Percentiles rank a stretch among this genome's conserved stretches.
Conservation (phyloP, 78 protist genomes). For the Creolimax fragrantissima region DNA sequence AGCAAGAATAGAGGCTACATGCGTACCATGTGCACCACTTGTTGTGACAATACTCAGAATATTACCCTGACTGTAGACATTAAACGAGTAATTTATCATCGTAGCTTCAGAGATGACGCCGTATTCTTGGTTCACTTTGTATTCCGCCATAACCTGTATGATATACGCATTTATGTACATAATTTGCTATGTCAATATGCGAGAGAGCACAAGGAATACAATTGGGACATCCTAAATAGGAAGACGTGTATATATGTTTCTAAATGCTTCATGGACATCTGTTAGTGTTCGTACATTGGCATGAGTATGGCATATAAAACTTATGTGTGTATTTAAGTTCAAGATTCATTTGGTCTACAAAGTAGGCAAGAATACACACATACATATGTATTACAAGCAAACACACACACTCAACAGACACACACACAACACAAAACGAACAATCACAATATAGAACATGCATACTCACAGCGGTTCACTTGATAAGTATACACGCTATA, state of each 20-base stretch:
- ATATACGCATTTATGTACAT: too few species aligned
- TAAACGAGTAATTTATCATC: slow-evolving; percentile 25
- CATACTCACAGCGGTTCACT: too few species aligned
- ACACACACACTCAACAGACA: background rate
- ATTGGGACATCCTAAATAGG: too few species aligned
- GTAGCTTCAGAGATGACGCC: background rate
- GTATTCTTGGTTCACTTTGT: background rate
- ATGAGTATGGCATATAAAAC: too few species aligned
- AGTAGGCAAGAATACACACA: background rate
- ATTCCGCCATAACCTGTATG: background rate
- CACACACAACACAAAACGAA: background rate
- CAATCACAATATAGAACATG: background rate
- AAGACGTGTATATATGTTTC: too few species aligned
- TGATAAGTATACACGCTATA: too few species aligned
- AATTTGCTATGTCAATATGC: too few species aligned
- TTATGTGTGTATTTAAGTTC: too few species aligned
- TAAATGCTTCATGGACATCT: too few species aligned
- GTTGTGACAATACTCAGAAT: slow-evolving; percentile 30
- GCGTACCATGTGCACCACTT: slow-evolving; percentile 65
- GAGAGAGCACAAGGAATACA: too few species aligned
- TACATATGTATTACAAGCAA: background rate
- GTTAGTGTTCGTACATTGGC: too few species aligned
- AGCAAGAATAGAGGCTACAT: slow-evolving; percentile 62
- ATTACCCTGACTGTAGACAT: slow-evolving; percentile 48
- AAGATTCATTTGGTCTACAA: too few species aligned